Evolutionary conservation across 352 stramenopile genomes (phyloP).

Genomic region (Phytopythium helicoides): DNA sequence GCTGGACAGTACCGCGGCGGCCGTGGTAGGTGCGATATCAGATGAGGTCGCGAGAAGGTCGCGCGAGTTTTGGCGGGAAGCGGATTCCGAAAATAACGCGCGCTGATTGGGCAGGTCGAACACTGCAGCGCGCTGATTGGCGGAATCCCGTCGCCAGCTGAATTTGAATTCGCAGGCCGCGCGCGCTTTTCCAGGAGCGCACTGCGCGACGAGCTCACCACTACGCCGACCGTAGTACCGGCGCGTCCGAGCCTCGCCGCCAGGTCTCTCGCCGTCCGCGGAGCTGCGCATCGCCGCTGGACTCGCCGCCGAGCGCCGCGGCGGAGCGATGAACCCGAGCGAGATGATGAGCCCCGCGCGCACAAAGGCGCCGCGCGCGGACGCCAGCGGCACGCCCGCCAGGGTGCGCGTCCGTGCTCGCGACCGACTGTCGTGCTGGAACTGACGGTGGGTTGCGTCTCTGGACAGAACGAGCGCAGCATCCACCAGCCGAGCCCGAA

Average conservation of each 20-base stretch:
- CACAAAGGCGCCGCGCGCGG: constrained; percentile 11
- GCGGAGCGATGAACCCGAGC: constrained; percentile 23
- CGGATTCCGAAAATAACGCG: constrained; percentile 20
- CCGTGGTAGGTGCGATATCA: constrained; percentile 1
- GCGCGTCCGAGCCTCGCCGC: neutral
- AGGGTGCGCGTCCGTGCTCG: too few relatives aligned
- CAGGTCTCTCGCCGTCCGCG: neutral
- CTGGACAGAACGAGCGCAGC: constrained; percentile 19
- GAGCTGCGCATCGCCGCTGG: neutral
- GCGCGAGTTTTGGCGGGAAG: constrained; percentile 28
- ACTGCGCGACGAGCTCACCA: neutral
- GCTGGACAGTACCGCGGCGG: neutral
- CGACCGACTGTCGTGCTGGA: too few relatives aligned
- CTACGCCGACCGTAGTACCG: neutral
- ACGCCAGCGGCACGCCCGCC: constrained; percentile 21
- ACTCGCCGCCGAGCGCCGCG: too few relatives aligned
- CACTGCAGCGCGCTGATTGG: neutral
- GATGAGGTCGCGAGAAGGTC: constrained; percentile 14
- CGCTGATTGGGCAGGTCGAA: constrained; percentile 25
- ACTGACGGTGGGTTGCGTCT: neutral
- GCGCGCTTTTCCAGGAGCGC: neutral
- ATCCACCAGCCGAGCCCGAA: constrained; percentile 75
- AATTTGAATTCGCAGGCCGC: constrained; percentile 8
- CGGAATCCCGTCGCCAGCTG: neutral
- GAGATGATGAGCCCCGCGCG: constrained; percentile 46